Percentiles rank a stretch among this genome's conserved stretches.
Conservation (phyloP, 2,329 filamentous ascomycete species). For the Aspergillus thermomutatus region DNA sequence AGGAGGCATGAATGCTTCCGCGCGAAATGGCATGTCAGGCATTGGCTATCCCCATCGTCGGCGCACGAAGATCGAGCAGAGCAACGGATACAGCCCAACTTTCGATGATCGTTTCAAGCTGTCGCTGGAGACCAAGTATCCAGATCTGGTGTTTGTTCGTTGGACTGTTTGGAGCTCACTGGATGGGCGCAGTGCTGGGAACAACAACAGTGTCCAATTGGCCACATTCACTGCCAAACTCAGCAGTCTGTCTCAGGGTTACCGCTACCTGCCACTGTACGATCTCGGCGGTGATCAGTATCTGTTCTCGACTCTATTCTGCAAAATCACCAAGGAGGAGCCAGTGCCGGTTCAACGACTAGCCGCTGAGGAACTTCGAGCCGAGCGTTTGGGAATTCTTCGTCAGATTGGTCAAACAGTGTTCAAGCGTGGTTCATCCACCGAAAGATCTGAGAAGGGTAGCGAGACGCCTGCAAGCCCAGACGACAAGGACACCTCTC, state of each 20-base stretch:
- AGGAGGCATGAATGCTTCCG: slow-evolving; percentile 63
- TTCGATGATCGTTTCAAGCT: slow-evolving; percentile 80
- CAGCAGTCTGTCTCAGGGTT: slow-evolving; percentile 82
- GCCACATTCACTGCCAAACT: slow-evolving; percentile 93
- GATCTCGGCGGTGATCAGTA: slow-evolving; percentile 89
- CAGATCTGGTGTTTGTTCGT: slow-evolving; percentile 87
- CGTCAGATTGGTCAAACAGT: slow-evolving; percentile 43
- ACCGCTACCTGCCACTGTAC: slow-evolving; percentile 84
- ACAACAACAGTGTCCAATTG: slow-evolving; percentile 60
- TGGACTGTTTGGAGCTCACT: slow-evolving; percentile 87
- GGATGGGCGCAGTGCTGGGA: slow-evolving; percentile 68
- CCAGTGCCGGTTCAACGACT: slow-evolving; percentile 42
- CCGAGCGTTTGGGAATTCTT: slow-evolving; percentile 41
- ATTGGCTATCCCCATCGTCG: slow-evolving; percentile 71
- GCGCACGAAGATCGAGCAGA: slow-evolving; percentile 74
- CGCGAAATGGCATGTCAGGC: slow-evolving; percentile 62
- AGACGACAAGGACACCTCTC: slow-evolving; percentile 35
- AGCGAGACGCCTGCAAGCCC: slow-evolving; percentile 25
- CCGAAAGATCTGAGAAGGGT: slow-evolving; percentile 33
- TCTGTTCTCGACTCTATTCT: slow-evolving; percentile 91
- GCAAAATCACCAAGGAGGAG: slow-evolving; percentile 69
- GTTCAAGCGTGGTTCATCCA: slow-evolving; percentile 42
- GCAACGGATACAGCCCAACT: slow-evolving; percentile 90
- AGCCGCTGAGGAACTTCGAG: slow-evolving; percentile 37
- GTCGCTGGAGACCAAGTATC: slow-evolving; percentile 86